Evolutionary conservation across 1,284 basidiomycete genomes (phyloP).

Genomic region (Phylloporus sp.): DNA sequence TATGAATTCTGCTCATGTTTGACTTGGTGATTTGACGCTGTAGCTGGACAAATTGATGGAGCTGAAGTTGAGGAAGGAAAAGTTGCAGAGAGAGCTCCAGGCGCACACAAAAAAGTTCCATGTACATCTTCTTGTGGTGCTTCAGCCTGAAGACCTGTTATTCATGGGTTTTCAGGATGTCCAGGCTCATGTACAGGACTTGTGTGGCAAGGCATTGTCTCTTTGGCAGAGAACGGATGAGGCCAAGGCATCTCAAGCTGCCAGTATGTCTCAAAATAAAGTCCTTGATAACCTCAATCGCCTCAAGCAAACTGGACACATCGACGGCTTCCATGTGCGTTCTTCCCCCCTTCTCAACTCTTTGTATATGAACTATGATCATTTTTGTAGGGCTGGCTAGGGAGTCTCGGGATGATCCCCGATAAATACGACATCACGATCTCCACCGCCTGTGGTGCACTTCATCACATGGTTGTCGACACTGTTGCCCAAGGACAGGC

Average conservation of each 20-base stretch:
- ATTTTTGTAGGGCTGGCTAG: conserved; percentile 82
- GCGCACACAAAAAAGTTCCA: conserved; percentile 59
- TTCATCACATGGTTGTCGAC: conserved; percentile 95
- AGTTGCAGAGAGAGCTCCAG: conserved; percentile 54
- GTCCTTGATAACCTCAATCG: conserved; percentile 85
- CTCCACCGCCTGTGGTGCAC: conserved; percentile 86
- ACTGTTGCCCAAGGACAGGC: conserved; percentile 87
- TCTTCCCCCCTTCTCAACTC: background rate
- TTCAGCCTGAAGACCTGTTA: too few species aligned
- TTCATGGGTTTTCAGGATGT: conserved; percentile 46
- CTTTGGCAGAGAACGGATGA: conserved; percentile 86
- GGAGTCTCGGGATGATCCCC: conserved; percentile 92
- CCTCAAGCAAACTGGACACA: conserved; percentile 77
- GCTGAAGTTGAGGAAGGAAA: conserved; percentile 55
- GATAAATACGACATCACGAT: conserved; percentile 97
- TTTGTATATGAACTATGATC: conserved; percentile 9
- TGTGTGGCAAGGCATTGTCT: conserved; percentile 65
- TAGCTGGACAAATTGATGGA: conserved; percentile 60
- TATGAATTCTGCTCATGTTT: background rate
- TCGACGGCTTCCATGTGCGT: conserved; percentile 88
- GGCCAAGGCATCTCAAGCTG: conserved; percentile 85
- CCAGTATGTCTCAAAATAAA: conserved; percentile 83
- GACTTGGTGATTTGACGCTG: background rate
- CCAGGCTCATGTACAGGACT: conserved; percentile 57
- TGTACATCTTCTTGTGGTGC: conserved; percentile 44